A percentile compares a stretch with the other conserved stretches of the same genome.
Conservation (phyloP, 352 stramenopile genomes). For the Halophytophthora batemanensis region DNA sequence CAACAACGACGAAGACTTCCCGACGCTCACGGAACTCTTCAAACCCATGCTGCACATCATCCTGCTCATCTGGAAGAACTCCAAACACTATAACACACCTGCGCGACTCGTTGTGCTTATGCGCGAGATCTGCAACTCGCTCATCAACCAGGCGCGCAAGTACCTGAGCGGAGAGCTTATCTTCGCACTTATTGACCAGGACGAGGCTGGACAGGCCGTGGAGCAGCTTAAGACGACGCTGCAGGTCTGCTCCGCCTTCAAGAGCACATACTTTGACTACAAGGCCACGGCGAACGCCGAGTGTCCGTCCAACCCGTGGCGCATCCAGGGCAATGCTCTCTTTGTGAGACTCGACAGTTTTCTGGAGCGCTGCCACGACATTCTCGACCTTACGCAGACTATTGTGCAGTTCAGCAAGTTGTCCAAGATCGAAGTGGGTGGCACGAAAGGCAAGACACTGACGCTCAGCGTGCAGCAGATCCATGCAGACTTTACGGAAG, state of each 20-base stretch:
- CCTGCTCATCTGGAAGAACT: constrained; percentile 99
- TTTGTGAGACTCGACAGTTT: constrained; percentile 97
- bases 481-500: constrained; percentile 93
- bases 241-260: constrained; percentile 95
- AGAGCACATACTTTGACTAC: constrained; percentile 98
- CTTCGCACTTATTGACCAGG: constrained; percentile 96
- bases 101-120: constrained; percentile 96
- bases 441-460: constrained; percentile 96
- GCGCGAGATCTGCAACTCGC: constrained; percentile 97
- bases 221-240: constrained; percentile 94
- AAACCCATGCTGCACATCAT: constrained; percentile 99
- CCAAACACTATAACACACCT: constrained; percentile 98
- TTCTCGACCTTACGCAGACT: constrained; percentile 96
- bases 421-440: constrained; percentile 96
- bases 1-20: constrained; percentile 95
- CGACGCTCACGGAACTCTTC: constrained; percentile 91
- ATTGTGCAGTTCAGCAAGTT: constrained; percentile 99
- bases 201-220: constrained; percentile 92
- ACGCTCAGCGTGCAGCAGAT: constrained; percentile 94
- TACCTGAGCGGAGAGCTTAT: constrained; percentile 95
- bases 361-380: constrained; percentile 96
- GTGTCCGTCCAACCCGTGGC: constrained; percentile 97
- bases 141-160: constrained; percentile 93
- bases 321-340: constrained; percentile 97
- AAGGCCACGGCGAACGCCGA: constrained; percentile 96